These are phyloP conservation scores for Talaromyces piceae DNA, from an alignment of 2,329 filamentous ascomycete genomes.

Conservation along the genomic window DNA sequence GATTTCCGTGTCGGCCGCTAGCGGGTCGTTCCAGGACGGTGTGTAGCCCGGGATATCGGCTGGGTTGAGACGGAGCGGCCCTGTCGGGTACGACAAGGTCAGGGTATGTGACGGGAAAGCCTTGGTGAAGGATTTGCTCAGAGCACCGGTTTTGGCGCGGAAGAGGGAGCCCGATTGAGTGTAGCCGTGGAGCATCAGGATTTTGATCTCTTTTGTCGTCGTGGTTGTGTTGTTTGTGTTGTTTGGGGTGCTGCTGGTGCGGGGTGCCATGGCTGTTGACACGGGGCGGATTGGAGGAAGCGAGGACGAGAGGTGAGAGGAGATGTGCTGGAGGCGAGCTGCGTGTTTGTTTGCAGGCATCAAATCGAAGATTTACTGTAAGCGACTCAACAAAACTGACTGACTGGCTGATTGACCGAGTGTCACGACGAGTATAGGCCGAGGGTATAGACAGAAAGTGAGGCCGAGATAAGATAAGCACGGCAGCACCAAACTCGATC, in stretches of 20 bases:
- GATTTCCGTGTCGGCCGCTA: conserved; percentile 43
- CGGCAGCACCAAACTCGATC: background rate
- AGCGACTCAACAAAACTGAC: no score
- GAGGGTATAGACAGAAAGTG: background rate
- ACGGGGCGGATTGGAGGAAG: background rate
- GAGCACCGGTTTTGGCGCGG: conserved; percentile 77
- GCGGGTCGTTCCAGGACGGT: conserved; percentile 33
- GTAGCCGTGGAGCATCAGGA: conserved; percentile 79
- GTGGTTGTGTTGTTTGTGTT: conserved; percentile 18
- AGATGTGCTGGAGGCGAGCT: background rate
- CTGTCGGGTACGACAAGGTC: conserved; percentile 61
- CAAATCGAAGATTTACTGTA: background rate
- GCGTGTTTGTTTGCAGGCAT: background rate
- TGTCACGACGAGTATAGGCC: background rate
- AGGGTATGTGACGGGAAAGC: conserved; percentile 57
- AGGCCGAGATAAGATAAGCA: background rate
- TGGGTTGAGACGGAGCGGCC: conserved; percentile 54
- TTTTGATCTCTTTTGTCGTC: no score
- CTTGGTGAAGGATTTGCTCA: conserved; percentile 74
- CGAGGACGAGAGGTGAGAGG: background rate
- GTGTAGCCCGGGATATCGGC: conserved; percentile 64
- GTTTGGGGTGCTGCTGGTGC: background rate
- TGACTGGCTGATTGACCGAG: background rate
- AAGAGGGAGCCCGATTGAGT: conserved; percentile 85
- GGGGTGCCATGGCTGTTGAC: conserved; percentile 3